Conservation (phyloP, 345 rosid species). For the Kernera saxatilis region DNA sequence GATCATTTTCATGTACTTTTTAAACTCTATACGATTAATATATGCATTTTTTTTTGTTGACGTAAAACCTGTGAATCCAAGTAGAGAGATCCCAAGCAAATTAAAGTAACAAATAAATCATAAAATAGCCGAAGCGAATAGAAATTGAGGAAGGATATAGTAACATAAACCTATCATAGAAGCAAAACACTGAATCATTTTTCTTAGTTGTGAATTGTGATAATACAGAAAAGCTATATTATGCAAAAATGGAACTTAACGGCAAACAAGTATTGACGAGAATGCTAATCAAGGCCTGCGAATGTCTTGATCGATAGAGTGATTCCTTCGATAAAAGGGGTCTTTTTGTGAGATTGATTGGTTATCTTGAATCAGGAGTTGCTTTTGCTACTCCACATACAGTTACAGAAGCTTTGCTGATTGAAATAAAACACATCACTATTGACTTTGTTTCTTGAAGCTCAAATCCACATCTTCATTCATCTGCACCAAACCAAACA, state of each 20-base stretch:
- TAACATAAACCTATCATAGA: background rate
- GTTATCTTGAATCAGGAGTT: slow-evolving; percentile 10
- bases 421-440: background rate
- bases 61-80: too few species aligned
- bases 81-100: background rate
- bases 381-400: slow-evolving; percentile 17
- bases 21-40: background rate
- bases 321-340: background rate
- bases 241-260: background rate
- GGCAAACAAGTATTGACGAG: background rate
- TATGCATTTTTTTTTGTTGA: background rate
- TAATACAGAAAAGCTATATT: background rate
- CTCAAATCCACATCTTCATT: slow-evolving; percentile 47
- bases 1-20: background rate
- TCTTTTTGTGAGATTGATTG: background rate
- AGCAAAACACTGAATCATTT: background rate
- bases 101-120: background rate
- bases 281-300: background rate
- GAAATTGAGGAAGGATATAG: background rate
- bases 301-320: background rate
- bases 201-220: background rate
- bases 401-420: slow-evolving; percentile 16
- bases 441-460: slow-evolving; percentile 35
- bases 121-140: background rate
- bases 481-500: slow-evolving; percentile 43